These are phyloP conservation scores for Sugiyamaella neomexicana DNA, from an alignment of 1,139 yeast species.

Conservation along the genomic window DNA sequence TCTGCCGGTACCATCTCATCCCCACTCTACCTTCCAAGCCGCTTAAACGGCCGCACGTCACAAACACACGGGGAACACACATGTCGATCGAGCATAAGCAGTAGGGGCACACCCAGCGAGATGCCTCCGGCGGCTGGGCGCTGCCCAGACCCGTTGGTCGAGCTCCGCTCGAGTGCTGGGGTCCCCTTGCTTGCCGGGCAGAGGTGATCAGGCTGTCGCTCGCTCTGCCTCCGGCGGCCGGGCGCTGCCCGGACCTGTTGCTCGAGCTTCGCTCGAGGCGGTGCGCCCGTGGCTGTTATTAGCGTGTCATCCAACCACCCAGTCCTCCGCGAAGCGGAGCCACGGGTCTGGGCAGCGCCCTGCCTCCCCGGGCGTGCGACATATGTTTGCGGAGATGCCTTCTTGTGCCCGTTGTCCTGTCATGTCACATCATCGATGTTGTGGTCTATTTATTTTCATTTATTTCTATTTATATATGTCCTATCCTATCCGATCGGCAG, in stretches of 20 bases:
- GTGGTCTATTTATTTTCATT: too few species aligned
- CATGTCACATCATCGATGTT: too few species aligned
- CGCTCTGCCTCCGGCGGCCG: neutral
- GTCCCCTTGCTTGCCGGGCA: neutral
- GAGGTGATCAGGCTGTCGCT: neutral
- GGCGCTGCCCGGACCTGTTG: neutral
- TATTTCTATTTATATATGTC: too few species aligned
- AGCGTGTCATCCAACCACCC: too few species aligned
- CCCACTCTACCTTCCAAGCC: neutral
- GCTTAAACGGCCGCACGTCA: neutral
- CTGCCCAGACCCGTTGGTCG: neutral
- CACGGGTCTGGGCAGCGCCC: neutral
- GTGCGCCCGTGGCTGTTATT: too few species aligned
- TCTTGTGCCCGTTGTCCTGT: too few species aligned
- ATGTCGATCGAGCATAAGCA: too few species aligned
- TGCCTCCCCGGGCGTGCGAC: neutral
- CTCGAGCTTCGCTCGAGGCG: neutral
- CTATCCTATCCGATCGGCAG: too few species aligned
- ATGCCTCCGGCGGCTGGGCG: neutral
- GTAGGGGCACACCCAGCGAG: too few species aligned
- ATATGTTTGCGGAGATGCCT: too few species aligned
- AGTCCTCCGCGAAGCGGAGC: neutral
- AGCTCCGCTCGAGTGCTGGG: neutral
- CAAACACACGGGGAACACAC: neutral
- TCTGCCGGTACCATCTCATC: too few species aligned